Evolutionary conservation across 352 stramenopile species (phyloP).

Genomic region (Pythium periplocum): DNA sequence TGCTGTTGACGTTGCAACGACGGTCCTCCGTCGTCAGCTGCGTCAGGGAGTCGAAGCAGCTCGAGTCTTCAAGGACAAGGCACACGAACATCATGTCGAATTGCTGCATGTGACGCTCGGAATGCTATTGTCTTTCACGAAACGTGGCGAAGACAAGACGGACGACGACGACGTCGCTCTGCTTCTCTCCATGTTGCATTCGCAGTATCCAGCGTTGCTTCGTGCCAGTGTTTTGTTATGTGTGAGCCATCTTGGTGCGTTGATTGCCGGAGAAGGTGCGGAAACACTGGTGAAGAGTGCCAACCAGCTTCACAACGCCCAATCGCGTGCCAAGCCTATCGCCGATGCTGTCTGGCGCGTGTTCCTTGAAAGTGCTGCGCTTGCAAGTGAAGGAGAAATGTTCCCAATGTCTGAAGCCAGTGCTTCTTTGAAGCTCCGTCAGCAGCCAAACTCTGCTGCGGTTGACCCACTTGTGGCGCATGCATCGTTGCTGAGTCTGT

Average conservation of each 20-base stretch:
- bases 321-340: not conserved
- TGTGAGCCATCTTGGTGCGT: slow-evolving; percentile 8
- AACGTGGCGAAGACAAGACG: too few species aligned
- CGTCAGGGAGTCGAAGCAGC: not conserved
- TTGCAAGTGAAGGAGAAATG: not conserved
- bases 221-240: slow-evolving; percentile 4
- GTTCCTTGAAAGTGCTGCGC: not conserved
- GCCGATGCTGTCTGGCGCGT: not conserved
- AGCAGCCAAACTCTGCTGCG: too few species aligned
- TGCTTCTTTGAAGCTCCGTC: too few species aligned
- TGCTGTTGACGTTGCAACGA: not conserved
- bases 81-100: not conserved
- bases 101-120: slow-evolving; percentile 7
- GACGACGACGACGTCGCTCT: too few species aligned
- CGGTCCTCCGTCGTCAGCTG: not conserved
- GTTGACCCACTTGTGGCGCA: slow-evolving; percentile 3
- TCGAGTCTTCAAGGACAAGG: not conserved
- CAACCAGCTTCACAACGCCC: not conserved
- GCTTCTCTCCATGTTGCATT: too few species aligned
- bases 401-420: too few species aligned
- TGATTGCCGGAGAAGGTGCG: not conserved
- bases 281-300: not conserved
- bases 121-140: not conserved
- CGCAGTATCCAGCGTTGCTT: not conserved
- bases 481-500: slow-evolving; percentile 8